Base-by-base conservation (phyloP, 1,139 yeast species). In the Hansenula lynferdii region DNA sequence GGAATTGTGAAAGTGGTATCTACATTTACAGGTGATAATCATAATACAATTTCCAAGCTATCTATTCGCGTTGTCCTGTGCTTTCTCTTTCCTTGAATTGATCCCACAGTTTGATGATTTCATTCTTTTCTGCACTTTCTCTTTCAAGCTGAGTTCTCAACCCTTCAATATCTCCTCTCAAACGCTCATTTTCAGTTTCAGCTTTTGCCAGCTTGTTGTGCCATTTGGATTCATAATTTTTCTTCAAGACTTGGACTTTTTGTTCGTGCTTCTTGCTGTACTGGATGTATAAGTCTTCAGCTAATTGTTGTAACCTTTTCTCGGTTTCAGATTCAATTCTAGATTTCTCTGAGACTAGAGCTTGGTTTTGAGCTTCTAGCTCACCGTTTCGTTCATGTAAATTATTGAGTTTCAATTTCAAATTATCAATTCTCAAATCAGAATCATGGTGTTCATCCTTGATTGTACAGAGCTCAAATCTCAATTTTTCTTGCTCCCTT, bases 241-340 rank as follows among this genome's bases (percentile, higher is more conserved):
- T 68, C 51, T 74, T 75, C 47, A 78, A 57, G 24, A 74, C 69
- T 20, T 66, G 66, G 7, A 80, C 80, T 50, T 82, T 82, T 42
- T 72, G 71, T 48, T 76, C 83, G 53, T 84, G 92, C 53, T 83
- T 83, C 37, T 78, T 74, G 4, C 84, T 72, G 54, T 83, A 83
- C 51, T 80, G 86, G 19, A 71, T 65, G 51, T 82, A 83, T 12
- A 83, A 63, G 48, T 79, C 85, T 43, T 78, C 80, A 0, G 87
- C 81, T 30, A 82, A 62, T 47, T 72, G 70, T 43, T 77, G 76
- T 24, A 80, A 60, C 45, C 75, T 69, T 35, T 68, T 63, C 42
- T 70, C 76, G 4, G 75, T 63, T n/a, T 70, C 72, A 33, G 61
- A 61, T 33, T 72, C 75, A 24, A 66, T 57, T 10, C 29, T 14